Evolutionary conservation across 2,329 filamentous ascomycete species (phyloP).

Genomic region (Colletotrichum gloeosporioides): DNA sequence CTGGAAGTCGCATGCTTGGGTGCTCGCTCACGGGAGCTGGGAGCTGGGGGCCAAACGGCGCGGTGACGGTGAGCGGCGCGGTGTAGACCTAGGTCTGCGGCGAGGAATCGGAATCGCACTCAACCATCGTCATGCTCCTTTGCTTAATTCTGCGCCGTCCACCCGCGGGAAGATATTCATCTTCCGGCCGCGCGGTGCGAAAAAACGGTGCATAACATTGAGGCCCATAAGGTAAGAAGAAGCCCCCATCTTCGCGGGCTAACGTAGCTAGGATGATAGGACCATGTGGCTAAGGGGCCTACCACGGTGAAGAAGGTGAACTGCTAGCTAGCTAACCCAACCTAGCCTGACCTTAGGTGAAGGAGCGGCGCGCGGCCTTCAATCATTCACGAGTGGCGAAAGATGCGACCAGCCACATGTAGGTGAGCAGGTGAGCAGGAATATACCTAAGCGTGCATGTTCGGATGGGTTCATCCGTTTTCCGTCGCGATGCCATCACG

Average conservation of each 20-base stretch:
- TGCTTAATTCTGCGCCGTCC: background rate
- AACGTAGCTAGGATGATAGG: background rate
- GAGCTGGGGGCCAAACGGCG: background rate
- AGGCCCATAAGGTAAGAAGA: background rate
- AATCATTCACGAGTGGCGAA: background rate
- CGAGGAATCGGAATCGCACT: background rate
- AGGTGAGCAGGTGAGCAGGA: background rate
- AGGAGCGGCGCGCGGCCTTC: background rate
- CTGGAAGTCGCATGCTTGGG: constrained; percentile 6
- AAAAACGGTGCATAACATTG: background rate
- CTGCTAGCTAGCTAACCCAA: background rate
- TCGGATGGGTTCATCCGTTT: constrained; percentile 4
- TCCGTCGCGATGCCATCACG: background rate
- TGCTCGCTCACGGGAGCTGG: constrained; percentile 12
- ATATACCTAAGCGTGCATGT: background rate
- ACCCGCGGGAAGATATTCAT: background rate
- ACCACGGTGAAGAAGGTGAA: background rate
- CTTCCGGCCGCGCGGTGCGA: background rate
- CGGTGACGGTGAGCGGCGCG: background rate
- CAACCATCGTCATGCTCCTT: background rate
- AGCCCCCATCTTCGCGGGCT: background rate
- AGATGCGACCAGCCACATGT: background rate
- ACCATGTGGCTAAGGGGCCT: background rate
- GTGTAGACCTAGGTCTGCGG: background rate
- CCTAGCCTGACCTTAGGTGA: background rate